phyloP scores from a whole-genome alignment of 2,329 filamentous ascomycete species.

The Acarospora socialis region DNA sequence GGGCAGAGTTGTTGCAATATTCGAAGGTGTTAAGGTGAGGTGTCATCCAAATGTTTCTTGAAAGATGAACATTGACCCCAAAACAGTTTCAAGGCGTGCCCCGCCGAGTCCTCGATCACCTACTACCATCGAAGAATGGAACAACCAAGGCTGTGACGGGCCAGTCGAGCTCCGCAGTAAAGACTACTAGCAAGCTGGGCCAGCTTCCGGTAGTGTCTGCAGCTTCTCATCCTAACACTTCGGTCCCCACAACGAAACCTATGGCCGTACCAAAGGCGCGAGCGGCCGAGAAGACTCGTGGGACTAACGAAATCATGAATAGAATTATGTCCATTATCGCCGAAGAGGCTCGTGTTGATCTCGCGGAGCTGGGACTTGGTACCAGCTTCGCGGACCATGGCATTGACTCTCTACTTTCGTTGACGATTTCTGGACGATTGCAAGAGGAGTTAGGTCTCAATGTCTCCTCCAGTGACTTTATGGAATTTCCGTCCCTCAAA shows the following conservation, averaged over 20 bases:
- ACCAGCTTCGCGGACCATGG: conserved; percentile 44
- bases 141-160: too few species aligned
- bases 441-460: conserved; percentile 45
- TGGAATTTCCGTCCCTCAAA: conserved; percentile 4
- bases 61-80: neutral
- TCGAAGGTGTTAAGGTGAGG: conserved; percentile 20
- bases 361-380: conserved; percentile 42
- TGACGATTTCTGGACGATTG: conserved; percentile 43
- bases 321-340: conserved; percentile 33
- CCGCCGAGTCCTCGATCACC: conserved; percentile 13
- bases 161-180: too few species aligned
- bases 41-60: neutral
- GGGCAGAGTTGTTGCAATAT: conserved; percentile 19
- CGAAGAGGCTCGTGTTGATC: conserved; percentile 40
- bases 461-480: conserved; percentile 22
- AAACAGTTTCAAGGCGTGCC: conserved; percentile 14
- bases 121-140: conserved; percentile 8
- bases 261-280: too few species aligned
- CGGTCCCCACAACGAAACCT: too few species aligned
- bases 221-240: too few species aligned
- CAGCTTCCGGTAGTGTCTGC: too few species aligned
- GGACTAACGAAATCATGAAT: neutral
- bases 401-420: conserved; percentile 47
- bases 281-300: too few species aligned
- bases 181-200: too few species aligned